Evolutionary conservation across 2,329 filamentous ascomycete genomes (phyloP).

Genomic region (Biscogniauxia mediterranea): DNA sequence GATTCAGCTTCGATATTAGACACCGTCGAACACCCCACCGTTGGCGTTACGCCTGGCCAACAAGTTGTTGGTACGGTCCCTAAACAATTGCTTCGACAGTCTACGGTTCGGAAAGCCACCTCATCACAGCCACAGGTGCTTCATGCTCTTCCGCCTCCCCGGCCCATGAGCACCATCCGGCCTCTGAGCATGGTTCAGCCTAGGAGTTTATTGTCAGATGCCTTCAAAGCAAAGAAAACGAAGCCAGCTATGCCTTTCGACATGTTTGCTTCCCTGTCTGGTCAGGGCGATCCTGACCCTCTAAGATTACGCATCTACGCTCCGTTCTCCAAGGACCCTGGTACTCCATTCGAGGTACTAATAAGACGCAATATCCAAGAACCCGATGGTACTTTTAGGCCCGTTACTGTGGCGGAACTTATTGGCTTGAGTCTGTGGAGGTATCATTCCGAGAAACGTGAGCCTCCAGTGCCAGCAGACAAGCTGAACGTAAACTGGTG

Average conservation of each 20-base stretch:
- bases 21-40: slow-evolving; percentile 57
- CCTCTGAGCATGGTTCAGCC: slow-evolving; percentile 68
- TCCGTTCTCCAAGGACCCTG: slow-evolving; percentile 64
- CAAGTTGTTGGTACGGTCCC: slow-evolving; percentile 65
- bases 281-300: slow-evolving; percentile 74
- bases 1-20: slow-evolving; percentile 72
- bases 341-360: slow-evolving; percentile 68
- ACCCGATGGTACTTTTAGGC: slow-evolving; percentile 58
- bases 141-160: slow-evolving; percentile 67
- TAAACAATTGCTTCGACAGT: slow-evolving; percentile 57
- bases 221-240: slow-evolving; percentile 69
- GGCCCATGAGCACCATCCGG: slow-evolving; percentile 62
- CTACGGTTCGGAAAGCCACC: slow-evolving; percentile 62
- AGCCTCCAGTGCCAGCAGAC: slow-evolving; percentile 62
- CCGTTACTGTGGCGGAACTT: slow-evolving; percentile 74
- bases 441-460: slow-evolving; percentile 73
- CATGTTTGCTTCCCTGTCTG: slow-evolving; percentile 71
- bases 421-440: slow-evolving; percentile 77
- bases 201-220: slow-evolving; percentile 68
- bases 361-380: slow-evolving; percentile 69
- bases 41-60: slow-evolving; percentile 52
- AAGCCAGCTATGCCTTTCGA: slow-evolving; percentile 72
- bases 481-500: slow-evolving; percentile 79
- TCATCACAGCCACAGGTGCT: slow-evolving; percentile 56
- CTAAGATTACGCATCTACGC: slow-evolving; percentile 76